phyloP scores from a whole-genome alignment of 2,329 filamentous ascomycete species.

The Sporothrix humicola region DNA sequence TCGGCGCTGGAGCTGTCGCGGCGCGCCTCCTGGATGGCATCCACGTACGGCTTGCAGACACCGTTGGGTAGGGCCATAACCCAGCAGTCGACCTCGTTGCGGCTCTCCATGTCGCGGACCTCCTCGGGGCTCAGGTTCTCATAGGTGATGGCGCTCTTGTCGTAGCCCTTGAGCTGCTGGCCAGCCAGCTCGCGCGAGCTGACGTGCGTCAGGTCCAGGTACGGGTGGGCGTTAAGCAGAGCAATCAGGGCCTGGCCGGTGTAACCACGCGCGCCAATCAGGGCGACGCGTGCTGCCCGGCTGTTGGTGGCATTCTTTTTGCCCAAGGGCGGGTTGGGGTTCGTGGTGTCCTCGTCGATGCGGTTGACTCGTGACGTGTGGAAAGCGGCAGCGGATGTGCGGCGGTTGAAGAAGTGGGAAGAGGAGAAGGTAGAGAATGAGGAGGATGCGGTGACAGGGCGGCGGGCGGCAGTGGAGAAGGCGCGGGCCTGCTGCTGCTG shows the following conservation, averaged over 20 bases:
- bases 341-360: constrained; percentile 70
- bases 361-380: constrained; percentile 47
- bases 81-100: constrained; percentile 90
- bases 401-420: constrained; percentile 33
- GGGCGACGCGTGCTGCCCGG: constrained; percentile 76
- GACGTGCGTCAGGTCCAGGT: constrained; percentile 88
- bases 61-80: constrained; percentile 97
- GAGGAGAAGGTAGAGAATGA: neutral
- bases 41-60: constrained; percentile 91
- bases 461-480: constrained; percentile 64
- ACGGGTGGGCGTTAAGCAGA: constrained; percentile 83
- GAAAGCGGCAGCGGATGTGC: constrained; percentile 33
- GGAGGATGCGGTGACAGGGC: constrained; percentile 41
- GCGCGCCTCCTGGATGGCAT: constrained; percentile 77
- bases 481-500: constrained; percentile 60
- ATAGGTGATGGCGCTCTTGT: constrained; percentile 89
- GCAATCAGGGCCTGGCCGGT: constrained; percentile 90
- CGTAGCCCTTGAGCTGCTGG: constrained; percentile 85
- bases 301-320: constrained; percentile 86
- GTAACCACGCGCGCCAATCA: constrained; percentile 92
- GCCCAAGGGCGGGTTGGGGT: constrained; percentile 88
- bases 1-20: constrained; percentile 49
- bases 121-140: constrained; percentile 89
- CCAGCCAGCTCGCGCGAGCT: constrained; percentile 92
- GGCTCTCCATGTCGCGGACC: constrained; percentile 80